phyloP scores from a whole-genome alignment of 441 rosid species.

The Pelargonium australe region DNA sequence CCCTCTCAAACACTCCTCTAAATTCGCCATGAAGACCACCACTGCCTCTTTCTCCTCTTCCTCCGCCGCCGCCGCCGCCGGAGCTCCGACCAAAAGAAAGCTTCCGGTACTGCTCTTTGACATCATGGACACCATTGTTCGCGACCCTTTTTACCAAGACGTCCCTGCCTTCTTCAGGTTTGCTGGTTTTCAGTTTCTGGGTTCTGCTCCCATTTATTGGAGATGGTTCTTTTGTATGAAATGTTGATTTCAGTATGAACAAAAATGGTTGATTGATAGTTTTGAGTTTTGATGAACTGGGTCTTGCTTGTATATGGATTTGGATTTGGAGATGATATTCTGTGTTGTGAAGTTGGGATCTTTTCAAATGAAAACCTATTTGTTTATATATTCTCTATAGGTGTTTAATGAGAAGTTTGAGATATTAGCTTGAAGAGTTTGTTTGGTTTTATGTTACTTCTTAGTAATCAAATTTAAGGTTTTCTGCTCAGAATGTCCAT shows the following conservation, averaged over 20 bases:
- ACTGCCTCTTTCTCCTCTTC: neutral
- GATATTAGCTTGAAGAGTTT: neutral
- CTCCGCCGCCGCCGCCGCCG: neutral
- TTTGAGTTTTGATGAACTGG: neutral
- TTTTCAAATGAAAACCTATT: neutral
- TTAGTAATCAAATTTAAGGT: slow-evolving; percentile 20
- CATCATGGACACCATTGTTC: slow-evolving; percentile 92
- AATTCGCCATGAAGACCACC: neutral
- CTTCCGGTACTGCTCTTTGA: slow-evolving; percentile 76
- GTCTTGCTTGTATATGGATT: neutral
- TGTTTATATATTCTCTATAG: neutral
- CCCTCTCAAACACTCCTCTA: neutral
- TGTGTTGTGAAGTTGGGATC: neutral
- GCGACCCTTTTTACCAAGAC: slow-evolving; percentile 80
- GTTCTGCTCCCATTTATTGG: neutral
- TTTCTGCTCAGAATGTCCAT: slow-evolving; percentile 61
- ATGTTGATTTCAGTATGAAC: neutral
- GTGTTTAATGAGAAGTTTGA: neutral
- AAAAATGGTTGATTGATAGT: neutral
- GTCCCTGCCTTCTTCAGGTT: slow-evolving; percentile 71
- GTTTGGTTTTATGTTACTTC: neutral
- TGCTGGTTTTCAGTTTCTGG: slow-evolving; percentile 16
- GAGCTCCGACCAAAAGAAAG: slow-evolving; percentile 27
- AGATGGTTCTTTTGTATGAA: neutral
- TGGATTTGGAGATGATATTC: neutral